Base-by-base conservation (phyloP, 495 filamentous ascomycete species). In the Daldinia vernicosa region DNA sequence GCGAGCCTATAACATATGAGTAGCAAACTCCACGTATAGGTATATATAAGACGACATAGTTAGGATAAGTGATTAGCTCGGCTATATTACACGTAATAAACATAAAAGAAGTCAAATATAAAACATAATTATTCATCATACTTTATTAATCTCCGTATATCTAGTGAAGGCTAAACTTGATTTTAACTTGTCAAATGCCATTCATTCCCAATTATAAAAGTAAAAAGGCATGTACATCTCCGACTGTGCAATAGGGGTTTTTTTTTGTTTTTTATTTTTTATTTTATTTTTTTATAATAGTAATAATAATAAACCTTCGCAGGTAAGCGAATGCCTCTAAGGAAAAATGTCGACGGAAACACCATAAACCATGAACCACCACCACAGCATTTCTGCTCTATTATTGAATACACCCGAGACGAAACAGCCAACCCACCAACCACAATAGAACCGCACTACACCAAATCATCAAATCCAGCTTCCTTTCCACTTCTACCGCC, bases 351-450 rank as follows among this genome's bases (percentile, higher is more conserved):
- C 43, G 43, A 24, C 24, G 9, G 22, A 47, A 24, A 47, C 19
- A 11, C n/a, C n/a, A 22, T 12, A 47, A 8, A 47, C 9, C 43
- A 12, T 47, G 19, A 47, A 47, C 19, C 19, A 24, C 43, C 24
- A 47, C 19, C 19, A 24, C 43, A 70, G 55, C 67, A 69, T 59
- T 24, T 57, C 63, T 66, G 54, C 58, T 76, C 70, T 76, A 76
- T 76, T 76, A 76, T 76, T 76, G 74, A 62, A 74, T 76, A 76
- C 74, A 76, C 60, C 60, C 63, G 69, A 35, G 33, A 14, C 12
- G 56, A 71, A 52, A 47, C 30, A n/a, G n/a, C n/a, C n/a, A n/a
- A n/a, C n/a, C n/a, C n/a, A n/a, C n/a, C n/a, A 12, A 11, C 43
- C 43, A 24, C 43, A 47, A 47, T 47, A 32, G 35, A 63, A 69